Evolutionary conservation across 768 basidiomycete genomes (phyloP), one percentile per base, ranked within the genome.

Genomic region (Suillus bovinus): DNA sequence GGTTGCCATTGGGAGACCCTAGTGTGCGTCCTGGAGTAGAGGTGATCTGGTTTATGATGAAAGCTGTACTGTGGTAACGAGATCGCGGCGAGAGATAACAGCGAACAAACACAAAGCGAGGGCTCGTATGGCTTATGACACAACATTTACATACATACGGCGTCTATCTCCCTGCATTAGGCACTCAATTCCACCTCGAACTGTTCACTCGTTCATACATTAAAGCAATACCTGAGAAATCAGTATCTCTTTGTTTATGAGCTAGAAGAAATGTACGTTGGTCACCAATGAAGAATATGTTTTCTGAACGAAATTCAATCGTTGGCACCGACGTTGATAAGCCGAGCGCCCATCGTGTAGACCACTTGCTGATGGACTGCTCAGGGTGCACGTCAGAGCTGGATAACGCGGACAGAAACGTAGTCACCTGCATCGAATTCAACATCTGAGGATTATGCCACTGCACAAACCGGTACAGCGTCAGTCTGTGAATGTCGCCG

Each of bases 341-440:
- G 0, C 85, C 86, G 3, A 92, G 74, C 0, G 84, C 85, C 67
- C 83, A 89, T 0, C 91, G 80, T 13, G 88, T 83, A 0, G 80
- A 79, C 74, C 83, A 92, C 68, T 93, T 93, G 16, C 80, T 81
- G 10, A 90, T 81, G 0, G 87, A 82, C 91, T 92, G 60, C 0
- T 49, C 33, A 27, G 38, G 24, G 27, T 5, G 5, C 38, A 14
- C 3, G 61, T 64, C 22, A 66, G 46, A 27, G 10, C 58, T 39
- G 14, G 24, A 41, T 13, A n/a, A 17, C 6, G 38, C 17, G 4
- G 4, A n/a, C 31, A 14, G 16, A 38, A 55, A 33, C 31, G 3
- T 24, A 58, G 80, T 63, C 65, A 90, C 91, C 82, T 92, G 91
- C 0, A 78, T 65, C 8, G 56, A 68, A 67, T 92, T 92, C 4